phyloP scores from a whole-genome alignment of 495 filamentous ascomycete genomes.

The Aspergillus cavernicola region DNA sequence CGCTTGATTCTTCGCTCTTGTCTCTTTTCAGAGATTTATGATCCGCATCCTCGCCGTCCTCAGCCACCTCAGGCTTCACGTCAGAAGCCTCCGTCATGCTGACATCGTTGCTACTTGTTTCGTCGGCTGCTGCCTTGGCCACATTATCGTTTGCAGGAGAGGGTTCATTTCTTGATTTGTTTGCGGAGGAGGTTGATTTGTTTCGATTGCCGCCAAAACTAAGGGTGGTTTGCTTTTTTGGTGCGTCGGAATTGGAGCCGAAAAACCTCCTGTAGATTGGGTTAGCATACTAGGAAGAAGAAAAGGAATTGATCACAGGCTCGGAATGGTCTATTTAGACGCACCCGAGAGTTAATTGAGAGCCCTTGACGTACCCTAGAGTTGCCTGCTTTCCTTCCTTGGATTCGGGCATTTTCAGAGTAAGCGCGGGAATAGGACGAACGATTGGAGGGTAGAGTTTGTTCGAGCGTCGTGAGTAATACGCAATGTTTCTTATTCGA shows the following conservation, averaged over 20 bases:
- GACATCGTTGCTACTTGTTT: slow-evolving; percentile 41
- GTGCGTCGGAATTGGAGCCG: slow-evolving; percentile 42
- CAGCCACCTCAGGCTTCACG: slow-evolving; percentile 13
- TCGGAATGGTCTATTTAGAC: slow-evolving; percentile 32
- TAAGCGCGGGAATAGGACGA: background rate
- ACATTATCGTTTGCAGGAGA: background rate
- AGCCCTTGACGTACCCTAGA: slow-evolving; percentile 83
- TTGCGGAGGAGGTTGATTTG: slow-evolving; percentile 22
- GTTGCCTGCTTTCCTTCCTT: slow-evolving; percentile 72
- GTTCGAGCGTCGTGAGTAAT: background rate
- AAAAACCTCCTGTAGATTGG: slow-evolving; percentile 37
- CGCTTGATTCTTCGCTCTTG: slow-evolving; percentile 33
- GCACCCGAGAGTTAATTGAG: slow-evolving; percentile 81
- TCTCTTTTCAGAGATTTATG: slow-evolving; percentile 36
- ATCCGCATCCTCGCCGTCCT: slow-evolving; percentile 25
- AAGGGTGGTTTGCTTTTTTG: slow-evolving; percentile 70
- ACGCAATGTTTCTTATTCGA: background rate
- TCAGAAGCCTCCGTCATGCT: slow-evolving; percentile 28
- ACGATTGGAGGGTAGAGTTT: background rate
- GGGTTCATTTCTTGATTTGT: slow-evolving; percentile 10
- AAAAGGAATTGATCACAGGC: background rate
- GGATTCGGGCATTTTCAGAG: slow-evolving; percentile 35
- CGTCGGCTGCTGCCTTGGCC: slow-evolving; percentile 20
- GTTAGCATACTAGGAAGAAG: background rate
- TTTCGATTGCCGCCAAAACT: slow-evolving; percentile 51